Conservation (phyloP, 164 flowering plant species). For the Magnolia kwangsiensis region DNA sequence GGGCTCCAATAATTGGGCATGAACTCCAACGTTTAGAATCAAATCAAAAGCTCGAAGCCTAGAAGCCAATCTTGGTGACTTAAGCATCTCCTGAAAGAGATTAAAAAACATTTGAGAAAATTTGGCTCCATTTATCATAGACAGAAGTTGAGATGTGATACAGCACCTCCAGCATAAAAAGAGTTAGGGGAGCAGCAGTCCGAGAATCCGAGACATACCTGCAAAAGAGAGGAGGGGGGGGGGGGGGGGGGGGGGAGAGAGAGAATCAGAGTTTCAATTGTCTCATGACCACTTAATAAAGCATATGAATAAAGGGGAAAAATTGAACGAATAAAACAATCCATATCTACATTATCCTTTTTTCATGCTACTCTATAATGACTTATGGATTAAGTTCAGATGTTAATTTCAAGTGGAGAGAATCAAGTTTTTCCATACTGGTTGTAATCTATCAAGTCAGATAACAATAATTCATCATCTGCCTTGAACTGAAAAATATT, state of each 20-base stretch:
- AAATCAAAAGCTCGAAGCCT: conserved; percentile 93
- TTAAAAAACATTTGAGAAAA: conserved; percentile 14
- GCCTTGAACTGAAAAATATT: too few species aligned
- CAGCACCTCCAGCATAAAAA: conserved; percentile 93
- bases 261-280: conserved; percentile 10
- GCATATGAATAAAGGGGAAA: background rate
- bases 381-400: background rate
- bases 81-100: conserved; percentile 83
- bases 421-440: background rate
- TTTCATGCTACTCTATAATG: background rate
- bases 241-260: too few species aligned
- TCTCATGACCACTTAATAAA: background rate
- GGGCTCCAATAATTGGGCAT: conserved; percentile 94
- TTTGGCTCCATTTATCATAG: background rate
- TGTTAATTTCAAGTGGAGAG: background rate
- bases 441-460: background rate
- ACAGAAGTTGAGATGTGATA: conserved; percentile 13
- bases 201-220: conserved; percentile 94
- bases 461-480: background rate
- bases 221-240: conserved; percentile 28
- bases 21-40: conserved; percentile 93
- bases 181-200: conserved; percentile 92
- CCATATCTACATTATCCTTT: background rate
- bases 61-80: conserved; percentile 60
- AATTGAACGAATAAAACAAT: background rate